Conservation (phyloP, 768 basidiomycete species). For the Boletus rubescentipes region DNA sequence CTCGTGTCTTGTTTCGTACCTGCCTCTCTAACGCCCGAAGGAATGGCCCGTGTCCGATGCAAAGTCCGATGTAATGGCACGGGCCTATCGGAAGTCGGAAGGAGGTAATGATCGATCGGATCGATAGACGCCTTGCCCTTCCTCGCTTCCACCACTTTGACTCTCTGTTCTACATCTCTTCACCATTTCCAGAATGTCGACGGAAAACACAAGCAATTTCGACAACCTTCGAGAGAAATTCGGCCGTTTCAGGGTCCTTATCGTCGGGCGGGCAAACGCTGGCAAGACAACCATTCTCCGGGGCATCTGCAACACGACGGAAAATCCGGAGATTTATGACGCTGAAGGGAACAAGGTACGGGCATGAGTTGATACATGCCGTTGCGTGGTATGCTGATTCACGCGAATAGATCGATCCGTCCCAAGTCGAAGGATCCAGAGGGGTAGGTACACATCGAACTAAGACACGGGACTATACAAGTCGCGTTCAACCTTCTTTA, state of each 20-base stretch:
- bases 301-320: conserved; percentile 2
- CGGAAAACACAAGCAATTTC: no score
- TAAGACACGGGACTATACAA: no score
- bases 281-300: conserved; percentile 5
- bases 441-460: not conserved
- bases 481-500: not conserved
- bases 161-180: not conserved
- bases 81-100: no score
- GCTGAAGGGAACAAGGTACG: not conserved
- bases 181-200: no score
- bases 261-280: conserved; percentile 4
- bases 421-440: not conserved
- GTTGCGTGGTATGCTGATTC: not conserved
- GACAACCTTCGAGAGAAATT: no score
- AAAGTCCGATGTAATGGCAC: no score
- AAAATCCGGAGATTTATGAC: conserved; percentile 5
- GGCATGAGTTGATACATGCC: not conserved
- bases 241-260: not conserved
- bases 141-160: not conserved
- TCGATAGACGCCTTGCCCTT: not conserved
- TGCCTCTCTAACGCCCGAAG: no score
- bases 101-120: not conserved
- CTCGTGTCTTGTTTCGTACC: not conserved
- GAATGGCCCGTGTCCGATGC: no score
- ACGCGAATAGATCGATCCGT: not conserved